Conservation (phyloP, 2,329 filamentous ascomycete species). For the Penicillium vulpinum region DNA sequence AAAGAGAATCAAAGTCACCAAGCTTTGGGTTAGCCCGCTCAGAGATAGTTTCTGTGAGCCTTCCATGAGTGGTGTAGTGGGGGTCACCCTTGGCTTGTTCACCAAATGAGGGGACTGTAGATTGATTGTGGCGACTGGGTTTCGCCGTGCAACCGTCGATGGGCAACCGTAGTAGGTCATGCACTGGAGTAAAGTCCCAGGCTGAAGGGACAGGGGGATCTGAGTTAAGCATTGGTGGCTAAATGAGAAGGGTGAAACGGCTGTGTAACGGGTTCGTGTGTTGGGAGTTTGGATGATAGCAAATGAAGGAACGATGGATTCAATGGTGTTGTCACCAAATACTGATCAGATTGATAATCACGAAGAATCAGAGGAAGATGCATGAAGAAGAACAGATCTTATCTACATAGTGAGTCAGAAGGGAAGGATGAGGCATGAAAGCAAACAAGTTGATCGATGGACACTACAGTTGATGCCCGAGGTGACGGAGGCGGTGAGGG, state of each 20-base stretch:
- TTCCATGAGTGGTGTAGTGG: neutral
- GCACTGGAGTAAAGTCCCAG: conserved; percentile 50
- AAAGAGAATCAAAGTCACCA: conserved; percentile 47
- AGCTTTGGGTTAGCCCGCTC: conserved; percentile 29
- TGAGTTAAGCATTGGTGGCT: conserved; percentile 32
- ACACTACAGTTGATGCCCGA: neutral
- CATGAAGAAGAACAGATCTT: neutral
- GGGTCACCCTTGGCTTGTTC: conserved; percentile 9
- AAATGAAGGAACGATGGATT: neutral
- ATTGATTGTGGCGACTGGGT: conserved; percentile 14
- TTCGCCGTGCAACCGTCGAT: conserved; percentile 17
- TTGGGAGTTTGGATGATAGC: neutral
- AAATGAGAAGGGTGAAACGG: neutral
- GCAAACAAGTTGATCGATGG: neutral
- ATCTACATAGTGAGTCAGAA: conserved; percentile 15
- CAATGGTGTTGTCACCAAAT: neutral
- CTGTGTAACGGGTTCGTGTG: neutral
- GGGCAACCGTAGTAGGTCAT: conserved; percentile 44
- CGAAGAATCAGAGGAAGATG: neutral
- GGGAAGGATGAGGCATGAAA: neutral
- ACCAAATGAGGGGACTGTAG: conserved; percentile 1
- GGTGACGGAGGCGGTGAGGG: conserved; percentile 8
- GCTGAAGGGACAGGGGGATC: conserved; percentile 29
- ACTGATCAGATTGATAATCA: neutral
- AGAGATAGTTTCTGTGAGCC: neutral